These are phyloP conservation scores for Dentipellis fragilis DNA, from an alignment of 768 basidiomycete species.

Conservation along the genomic window DNA sequence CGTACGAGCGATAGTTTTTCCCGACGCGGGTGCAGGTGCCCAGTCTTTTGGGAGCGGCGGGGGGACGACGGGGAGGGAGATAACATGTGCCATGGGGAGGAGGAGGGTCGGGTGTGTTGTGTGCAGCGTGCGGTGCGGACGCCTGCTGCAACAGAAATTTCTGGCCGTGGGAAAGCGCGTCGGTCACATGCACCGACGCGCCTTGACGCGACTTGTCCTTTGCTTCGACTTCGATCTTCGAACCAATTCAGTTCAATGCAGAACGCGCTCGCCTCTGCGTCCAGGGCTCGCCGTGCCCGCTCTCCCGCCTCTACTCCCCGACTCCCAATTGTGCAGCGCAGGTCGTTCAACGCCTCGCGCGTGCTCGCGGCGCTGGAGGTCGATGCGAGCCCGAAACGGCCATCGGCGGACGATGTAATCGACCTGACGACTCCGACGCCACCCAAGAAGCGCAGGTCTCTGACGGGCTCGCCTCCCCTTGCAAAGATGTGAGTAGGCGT, in stretches of 20 bases:
- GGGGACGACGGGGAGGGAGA: slow-evolving; percentile 30
- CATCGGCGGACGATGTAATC: slow-evolving; percentile 4
- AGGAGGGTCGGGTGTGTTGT: slow-evolving; percentile 1
- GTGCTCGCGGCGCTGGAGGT: slow-evolving; percentile 6
- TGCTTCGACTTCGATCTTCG: not conserved
- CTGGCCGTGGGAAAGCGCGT: slow-evolving; percentile 9
- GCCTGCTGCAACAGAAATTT: slow-evolving; percentile 6
- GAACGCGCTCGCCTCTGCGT: not conserved
- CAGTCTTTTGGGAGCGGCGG: slow-evolving; percentile 36
- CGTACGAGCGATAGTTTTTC: slow-evolving; percentile 25
- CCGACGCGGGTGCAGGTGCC: slow-evolving; percentile 27
- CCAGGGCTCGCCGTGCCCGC: not conserved
- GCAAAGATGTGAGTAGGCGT: not conserved
- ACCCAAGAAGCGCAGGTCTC: not conserved
- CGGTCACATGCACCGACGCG: slow-evolving; percentile 1
- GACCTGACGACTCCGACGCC: slow-evolving; percentile 8
- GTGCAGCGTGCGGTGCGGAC: not conserved
- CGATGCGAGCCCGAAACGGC: not conserved
- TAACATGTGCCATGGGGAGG: slow-evolving; percentile 11
- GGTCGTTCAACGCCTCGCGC: not conserved
- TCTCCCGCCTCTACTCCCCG: not conserved
- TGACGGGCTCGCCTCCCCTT: not conserved
- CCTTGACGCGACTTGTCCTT: slow-evolving; percentile 1
- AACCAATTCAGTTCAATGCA: not conserved
- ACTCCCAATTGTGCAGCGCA: not conserved